phyloP scores from a whole-genome alignment of 345 rosid species.

The Cardamine chenopodiifolia region DNA sequence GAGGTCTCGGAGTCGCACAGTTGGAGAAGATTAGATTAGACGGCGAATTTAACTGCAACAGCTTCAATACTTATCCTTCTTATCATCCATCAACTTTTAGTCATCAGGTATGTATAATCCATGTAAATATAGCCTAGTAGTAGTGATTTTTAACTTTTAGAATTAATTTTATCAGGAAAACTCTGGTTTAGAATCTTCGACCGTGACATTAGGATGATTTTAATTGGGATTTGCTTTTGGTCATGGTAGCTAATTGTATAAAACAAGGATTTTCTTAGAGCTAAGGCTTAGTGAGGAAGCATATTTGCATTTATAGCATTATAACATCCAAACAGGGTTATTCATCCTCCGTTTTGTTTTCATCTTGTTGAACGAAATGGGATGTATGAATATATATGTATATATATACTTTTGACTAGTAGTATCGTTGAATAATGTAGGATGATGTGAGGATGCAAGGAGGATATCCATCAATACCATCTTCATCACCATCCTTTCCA shows the following conservation, averaged over 20 bases:
- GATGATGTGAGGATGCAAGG: constrained; percentile 70
- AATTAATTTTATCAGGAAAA: not conserved
- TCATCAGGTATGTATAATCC: constrained; percentile 60
- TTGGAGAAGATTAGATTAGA: constrained; percentile 87
- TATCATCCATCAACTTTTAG: constrained; percentile 54
- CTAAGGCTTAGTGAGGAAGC: constrained; percentile 6
- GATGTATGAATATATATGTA: not conserved
- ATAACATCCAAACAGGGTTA: constrained; percentile 1
- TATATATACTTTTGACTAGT: too few relatives aligned
- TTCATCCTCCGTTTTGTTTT: constrained; percentile 3
- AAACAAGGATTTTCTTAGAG: not conserved
- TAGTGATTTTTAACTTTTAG: not conserved
- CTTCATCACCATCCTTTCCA: constrained; percentile 62
- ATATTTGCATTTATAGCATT: not conserved
- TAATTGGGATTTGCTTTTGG: not conserved
- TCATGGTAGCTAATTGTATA: not conserved
- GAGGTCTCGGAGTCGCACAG: constrained; percentile 99
- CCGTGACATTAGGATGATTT: not conserved
- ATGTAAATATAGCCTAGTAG: constrained; percentile 3
- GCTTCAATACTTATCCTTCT: constrained; percentile 47
- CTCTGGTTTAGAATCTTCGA: not conserved
- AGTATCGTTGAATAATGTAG: constrained; percentile 49
- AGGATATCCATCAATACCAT: constrained; percentile 57
- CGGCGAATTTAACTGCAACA: constrained; percentile 50
- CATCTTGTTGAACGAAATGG: constrained; percentile 1